Conservation (phyloP, 176 grass and related monocot genomes). For the Aegilops longissima region DNA sequence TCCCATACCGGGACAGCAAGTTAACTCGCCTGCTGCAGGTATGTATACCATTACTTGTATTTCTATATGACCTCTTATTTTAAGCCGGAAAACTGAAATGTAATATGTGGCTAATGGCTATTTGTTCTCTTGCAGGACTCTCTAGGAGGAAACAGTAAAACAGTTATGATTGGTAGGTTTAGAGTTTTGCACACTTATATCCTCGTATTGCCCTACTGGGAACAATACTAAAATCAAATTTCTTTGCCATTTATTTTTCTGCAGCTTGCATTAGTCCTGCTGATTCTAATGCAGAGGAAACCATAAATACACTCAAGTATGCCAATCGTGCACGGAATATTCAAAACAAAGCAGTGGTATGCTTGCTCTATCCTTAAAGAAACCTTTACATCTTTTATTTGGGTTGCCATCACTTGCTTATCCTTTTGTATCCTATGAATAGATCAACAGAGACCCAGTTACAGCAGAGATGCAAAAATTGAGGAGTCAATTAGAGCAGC, state of each 20-base stretch:
- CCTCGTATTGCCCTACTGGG: neutral
- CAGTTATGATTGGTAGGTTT: constrained; percentile 74
- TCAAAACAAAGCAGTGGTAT: constrained; percentile 88
- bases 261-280: constrained; percentile 90
- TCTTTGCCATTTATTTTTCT: neutral
- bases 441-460: constrained; percentile 90
- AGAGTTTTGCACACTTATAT: neutral
- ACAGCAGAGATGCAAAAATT: constrained; percentile 90
- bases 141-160: constrained; percentile 87
- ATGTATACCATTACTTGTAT: neutral
- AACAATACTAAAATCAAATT: constrained; percentile 20
- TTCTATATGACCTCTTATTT: neutral
- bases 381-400: neutral
- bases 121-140: constrained; percentile 58
- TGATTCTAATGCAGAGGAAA: constrained; percentile 84
- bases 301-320: constrained; percentile 90
- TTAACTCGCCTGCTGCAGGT: constrained; percentile 80
- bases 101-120: constrained; percentile 2
- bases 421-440: constrained; percentile 21
- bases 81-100: neutral
- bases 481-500: constrained; percentile 74
- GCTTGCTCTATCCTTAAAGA: constrained; percentile 1
- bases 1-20: constrained; percentile 78
- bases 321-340: constrained; percentile 85
- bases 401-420: constrained; percentile 15